Base-by-base conservation (phyloP, 495 filamentous ascomycete genomes). In the Rostrohypoxylon terebratum region DNA sequence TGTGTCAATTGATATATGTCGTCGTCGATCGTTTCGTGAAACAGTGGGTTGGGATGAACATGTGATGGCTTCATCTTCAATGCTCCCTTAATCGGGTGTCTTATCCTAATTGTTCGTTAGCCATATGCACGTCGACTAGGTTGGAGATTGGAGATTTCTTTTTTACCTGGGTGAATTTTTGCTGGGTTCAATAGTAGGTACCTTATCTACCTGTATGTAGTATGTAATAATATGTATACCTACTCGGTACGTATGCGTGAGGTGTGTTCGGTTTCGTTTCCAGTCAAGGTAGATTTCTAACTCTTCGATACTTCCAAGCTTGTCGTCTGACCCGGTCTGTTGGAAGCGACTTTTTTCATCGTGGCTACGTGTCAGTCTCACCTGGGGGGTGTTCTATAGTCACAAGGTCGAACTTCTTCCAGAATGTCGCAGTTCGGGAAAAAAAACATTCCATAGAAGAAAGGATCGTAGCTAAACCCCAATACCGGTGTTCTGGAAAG, bases 401-500 rank as follows among this genome's bases (percentile, higher is more conserved):
- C 42, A 45, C 42, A 45, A 20, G 42, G 42, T 9, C 16, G 8
- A 20, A 45, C n/a, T 45, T 5, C 4, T 45, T 45, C 42, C n/a
- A 45, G 16, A 20, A 20, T 18, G 42, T 16, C 16, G n/a, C 16
- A 20, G 42, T 20, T 16, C 28, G 28, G 28, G 42, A n/a, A 20
- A 16, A 45, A 45, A 45, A 45, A 20, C 5, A 7, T 45, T 18
- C 16, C 42, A 45, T 45, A 20, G 42, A 45, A 45, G 42, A 45
- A 45, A 45, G 20, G 42, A 51, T 21, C 20, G 47, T 25, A 28
- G 11, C 13, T 9, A 28, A 51, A 8, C 40, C 28, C 38, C 18
- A 45, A 57, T 63, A 69, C 58, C 66, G 54, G 38, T 18, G 34
- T 45, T 9, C 42, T 50, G 66, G 59, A 25, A 63, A 55, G 28